Percentiles rank a stretch among this genome's conserved stretches.
Evolutionary conservation across 352 stramenopile genomes (phyloP).

Genomic region (Globisporangium emineosum): DNA sequence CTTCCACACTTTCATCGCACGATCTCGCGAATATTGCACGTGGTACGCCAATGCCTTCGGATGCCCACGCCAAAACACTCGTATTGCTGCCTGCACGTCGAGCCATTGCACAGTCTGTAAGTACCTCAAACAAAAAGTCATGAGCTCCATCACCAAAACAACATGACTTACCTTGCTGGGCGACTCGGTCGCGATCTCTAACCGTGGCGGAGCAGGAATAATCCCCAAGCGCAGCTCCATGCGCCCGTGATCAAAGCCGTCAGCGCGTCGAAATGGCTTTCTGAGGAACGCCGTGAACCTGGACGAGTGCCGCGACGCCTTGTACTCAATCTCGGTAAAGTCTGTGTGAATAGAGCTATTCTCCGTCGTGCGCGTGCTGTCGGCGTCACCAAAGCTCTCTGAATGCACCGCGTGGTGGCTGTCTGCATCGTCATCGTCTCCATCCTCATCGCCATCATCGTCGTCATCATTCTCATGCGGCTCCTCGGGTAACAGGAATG

Average conservation of each 20-base stretch:
- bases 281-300: constrained; percentile 58
- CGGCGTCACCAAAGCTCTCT: constrained; percentile 71
- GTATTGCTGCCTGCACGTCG: constrained; percentile 48
- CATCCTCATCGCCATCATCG: constrained; percentile 32
- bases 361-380: constrained; percentile 67
- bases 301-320: constrained; percentile 48
- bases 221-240: constrained; percentile 40
- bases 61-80: constrained; percentile 55
- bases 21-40: constrained; percentile 69
- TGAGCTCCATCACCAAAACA: neutral
- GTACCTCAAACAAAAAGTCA: neutral
- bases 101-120: neutral
- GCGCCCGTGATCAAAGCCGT: constrained; percentile 44
- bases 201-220: constrained; percentile 39
- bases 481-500: constrained; percentile 36
- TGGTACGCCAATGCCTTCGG: constrained; percentile 55
- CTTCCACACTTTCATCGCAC: constrained; percentile 78
- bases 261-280: constrained; percentile 62
- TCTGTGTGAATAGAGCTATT: constrained; percentile 72
- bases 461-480: constrained; percentile 49
- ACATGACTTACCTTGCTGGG: constrained; percentile 46
- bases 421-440: constrained; percentile 55
- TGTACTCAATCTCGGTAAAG: constrained; percentile 45
- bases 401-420: constrained; percentile 71
- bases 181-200: constrained; percentile 49